Conservation (phyloP, 2,329 filamentous ascomycete genomes). For the Knufia fluminis region DNA sequence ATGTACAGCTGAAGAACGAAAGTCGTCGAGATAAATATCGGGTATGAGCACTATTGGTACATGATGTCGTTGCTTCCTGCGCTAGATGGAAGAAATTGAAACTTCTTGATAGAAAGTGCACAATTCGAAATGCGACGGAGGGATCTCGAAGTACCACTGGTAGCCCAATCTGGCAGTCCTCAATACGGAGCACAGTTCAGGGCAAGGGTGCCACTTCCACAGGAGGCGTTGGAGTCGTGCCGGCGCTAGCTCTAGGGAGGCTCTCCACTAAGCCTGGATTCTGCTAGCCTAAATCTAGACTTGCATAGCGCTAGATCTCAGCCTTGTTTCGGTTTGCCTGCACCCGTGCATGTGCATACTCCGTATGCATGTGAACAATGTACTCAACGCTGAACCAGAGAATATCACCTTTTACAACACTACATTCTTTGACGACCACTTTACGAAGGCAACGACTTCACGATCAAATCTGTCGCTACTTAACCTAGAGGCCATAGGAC, state of each 20-base stretch:
- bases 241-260: not conserved
- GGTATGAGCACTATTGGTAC: slow-evolving; percentile 13
- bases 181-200: not conserved
- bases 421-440: not conserved
- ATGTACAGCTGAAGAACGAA: slow-evolving; percentile 10
- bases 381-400: too few relatives aligned
- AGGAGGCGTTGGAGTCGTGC: not conserved
- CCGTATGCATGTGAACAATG: not conserved
- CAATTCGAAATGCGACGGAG: not conserved
- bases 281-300: too few relatives aligned
- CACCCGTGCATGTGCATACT: not conserved
- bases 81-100: not conserved
- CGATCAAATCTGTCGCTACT: too few relatives aligned
- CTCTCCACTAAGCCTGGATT: too few relatives aligned
- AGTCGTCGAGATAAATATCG: not conserved
- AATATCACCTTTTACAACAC: not conserved
- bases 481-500: too few relatives aligned
- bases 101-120: not conserved
- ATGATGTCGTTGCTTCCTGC: slow-evolving; percentile 7
- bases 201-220: not conserved
- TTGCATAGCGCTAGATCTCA: not conserved
- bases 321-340: slow-evolving; percentile 3
- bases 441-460: not conserved
- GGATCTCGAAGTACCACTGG: not conserved
- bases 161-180: slow-evolving; percentile 1